Evolutionary conservation across 768 basidiomycete genomes (phyloP).

Genomic region (Termitomyces sp.): DNA sequence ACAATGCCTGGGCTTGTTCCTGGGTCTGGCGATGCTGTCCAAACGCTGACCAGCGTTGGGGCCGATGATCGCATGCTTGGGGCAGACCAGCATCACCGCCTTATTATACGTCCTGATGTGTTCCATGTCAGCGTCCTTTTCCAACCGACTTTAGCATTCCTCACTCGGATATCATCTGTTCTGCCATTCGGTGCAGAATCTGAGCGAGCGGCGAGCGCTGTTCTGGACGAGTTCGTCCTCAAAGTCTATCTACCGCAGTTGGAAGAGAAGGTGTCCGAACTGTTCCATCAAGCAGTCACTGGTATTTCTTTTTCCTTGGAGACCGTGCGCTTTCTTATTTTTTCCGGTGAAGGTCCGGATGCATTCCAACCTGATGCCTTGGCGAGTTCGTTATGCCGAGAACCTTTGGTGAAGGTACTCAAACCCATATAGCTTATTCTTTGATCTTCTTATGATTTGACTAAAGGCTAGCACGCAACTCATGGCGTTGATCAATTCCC

Average conservation of each 20-base stretch:
- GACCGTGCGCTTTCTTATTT: neutral
- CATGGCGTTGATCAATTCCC: slow-evolving; percentile 84
- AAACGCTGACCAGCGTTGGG: slow-evolving; percentile 54
- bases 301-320: slow-evolving; percentile 32
- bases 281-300: slow-evolving; percentile 83
- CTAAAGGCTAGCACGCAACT: slow-evolving; percentile 74
- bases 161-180: slow-evolving; percentile 64
- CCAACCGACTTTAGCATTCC: slow-evolving; percentile 84
- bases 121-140: slow-evolving; percentile 96
- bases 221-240: slow-evolving; percentile 90
- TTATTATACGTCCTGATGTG: slow-evolving; percentile 84
- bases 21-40: slow-evolving; percentile 57
- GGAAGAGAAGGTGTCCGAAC: slow-evolving; percentile 84
- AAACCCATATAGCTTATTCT: neutral
- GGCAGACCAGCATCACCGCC: slow-evolving; percentile 73
- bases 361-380: slow-evolving; percentile 81
- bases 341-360: slow-evolving; percentile 53
- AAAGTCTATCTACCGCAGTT: slow-evolving; percentile 91
- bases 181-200: slow-evolving; percentile 70
- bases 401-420: slow-evolving; percentile 77
- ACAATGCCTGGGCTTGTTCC: slow-evolving; percentile 94
- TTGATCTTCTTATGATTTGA: neutral
- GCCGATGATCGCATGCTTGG: slow-evolving; percentile 72
- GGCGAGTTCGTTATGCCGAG: slow-evolving; percentile 55
- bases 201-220: slow-evolving; percentile 57